Evolutionary conservation across 2,329 filamentous ascomycete genomes (phyloP).

Genomic region (Aspergillaceae sp.): DNA sequence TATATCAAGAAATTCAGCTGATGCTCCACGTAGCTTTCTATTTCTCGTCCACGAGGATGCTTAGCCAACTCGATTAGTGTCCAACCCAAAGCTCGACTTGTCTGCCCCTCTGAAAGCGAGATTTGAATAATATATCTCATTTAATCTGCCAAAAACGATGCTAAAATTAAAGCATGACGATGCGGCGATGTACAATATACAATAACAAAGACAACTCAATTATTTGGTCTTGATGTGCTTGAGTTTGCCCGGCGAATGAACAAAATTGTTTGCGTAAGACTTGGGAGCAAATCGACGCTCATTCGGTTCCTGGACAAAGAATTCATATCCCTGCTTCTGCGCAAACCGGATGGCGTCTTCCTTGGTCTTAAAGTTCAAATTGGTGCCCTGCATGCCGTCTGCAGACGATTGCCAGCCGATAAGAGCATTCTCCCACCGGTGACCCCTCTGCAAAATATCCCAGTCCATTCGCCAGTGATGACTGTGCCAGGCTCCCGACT

Average conservation of each 20-base stretch:
- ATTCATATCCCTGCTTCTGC: slow-evolving; percentile 98
- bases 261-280: slow-evolving; percentile 94
- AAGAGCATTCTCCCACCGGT: slow-evolving; percentile 95
- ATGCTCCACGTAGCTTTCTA: no score
- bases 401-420: slow-evolving; percentile 98
- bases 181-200: slow-evolving; percentile 30
- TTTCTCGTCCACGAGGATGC: no score
- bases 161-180: slow-evolving; percentile 11
- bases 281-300: slow-evolving; percentile 78
- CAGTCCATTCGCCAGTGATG: slow-evolving; percentile 97
- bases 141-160: not conserved
- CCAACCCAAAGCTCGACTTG: no score
- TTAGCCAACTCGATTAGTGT: no score
- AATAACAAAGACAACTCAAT: slow-evolving; percentile 22
- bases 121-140: not conserved
- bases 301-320: slow-evolving; percentile 96
- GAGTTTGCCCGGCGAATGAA: slow-evolving; percentile 74
- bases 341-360: slow-evolving; percentile 93
- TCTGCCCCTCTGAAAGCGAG: no score
- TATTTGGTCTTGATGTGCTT: slow-evolving; percentile 81
- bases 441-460: slow-evolving; percentile 85
- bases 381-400: slow-evolving; percentile 90
- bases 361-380: slow-evolving; percentile 82
- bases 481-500: slow-evolving; percentile 79
- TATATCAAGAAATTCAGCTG: no score